These are phyloP conservation scores for Tolypocladium nubicola DNA, from an alignment of 2,329 filamentous ascomycete genomes.

Conservation along the genomic window DNA sequence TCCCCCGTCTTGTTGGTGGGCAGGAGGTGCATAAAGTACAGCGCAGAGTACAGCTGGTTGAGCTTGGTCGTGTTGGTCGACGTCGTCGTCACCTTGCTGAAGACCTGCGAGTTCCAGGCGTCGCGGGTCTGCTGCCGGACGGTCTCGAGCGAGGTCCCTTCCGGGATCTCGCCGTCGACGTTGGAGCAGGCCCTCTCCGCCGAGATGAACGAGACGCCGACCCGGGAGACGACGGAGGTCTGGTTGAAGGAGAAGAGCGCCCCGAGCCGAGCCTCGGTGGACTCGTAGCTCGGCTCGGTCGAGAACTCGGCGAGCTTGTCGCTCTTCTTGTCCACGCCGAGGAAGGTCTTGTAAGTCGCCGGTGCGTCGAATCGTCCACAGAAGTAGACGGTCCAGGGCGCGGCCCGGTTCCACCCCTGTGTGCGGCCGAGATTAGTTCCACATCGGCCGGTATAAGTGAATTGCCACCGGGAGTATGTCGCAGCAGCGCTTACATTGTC, in stretches of 20 bases:
- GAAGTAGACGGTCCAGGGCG: conserved; percentile 52
- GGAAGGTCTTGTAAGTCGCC: conserved; percentile 33
- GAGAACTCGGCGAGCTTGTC: conserved; percentile 20
- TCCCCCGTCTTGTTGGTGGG: conserved; percentile 63
- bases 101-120: conserved; percentile 50
- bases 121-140: conserved; percentile 36
- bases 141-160: conserved; percentile 26
- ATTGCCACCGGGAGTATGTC: not conserved
- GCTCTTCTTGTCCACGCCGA: conserved; percentile 21
- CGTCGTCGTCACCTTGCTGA: conserved; percentile 52
- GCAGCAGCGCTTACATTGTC: conserved; percentile 36
- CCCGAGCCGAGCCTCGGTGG: conserved; percentile 23
- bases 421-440: not conserved
- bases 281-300: conserved; percentile 21
- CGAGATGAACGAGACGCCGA: conserved; percentile 62
- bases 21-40: conserved; percentile 61
- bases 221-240: conserved; percentile 39
- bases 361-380: conserved; percentile 49
- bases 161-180: conserved; percentile 45
- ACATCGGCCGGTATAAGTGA: not conserved
- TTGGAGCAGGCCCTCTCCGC: conserved; percentile 47
- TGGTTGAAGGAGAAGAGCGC: conserved; percentile 44
- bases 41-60: conserved; percentile 52
- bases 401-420: conserved; percentile 53
- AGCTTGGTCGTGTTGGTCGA: conserved; percentile 44